A percentile compares a stretch with the other conserved stretches of the same genome.
These are phyloP conservation scores for Alternaria viburni DNA, from an alignment of 2,329 filamentous ascomycete genomes.

Conservation along the genomic window DNA sequence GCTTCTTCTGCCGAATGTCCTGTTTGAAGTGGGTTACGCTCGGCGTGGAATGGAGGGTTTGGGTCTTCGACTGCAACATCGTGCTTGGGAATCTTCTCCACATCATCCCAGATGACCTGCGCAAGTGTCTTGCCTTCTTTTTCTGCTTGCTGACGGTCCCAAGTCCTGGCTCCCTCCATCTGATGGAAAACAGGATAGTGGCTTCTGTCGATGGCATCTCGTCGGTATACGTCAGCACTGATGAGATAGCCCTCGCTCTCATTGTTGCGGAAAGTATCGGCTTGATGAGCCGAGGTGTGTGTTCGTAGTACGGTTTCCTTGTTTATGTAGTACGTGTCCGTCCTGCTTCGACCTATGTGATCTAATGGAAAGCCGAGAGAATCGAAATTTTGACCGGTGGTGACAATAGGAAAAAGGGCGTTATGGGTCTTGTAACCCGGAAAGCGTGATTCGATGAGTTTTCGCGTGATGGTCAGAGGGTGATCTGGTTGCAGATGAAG, in stretches of 20 bases:
- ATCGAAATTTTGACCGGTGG: conserved; percentile 89
- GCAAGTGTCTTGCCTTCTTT: conserved; percentile 56
- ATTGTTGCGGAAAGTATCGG: conserved; percentile 77
- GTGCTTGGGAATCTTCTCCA: conserved; percentile 75
- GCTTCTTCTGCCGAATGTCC: conserved; percentile 78
- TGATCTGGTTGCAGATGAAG: conserved; percentile 93
- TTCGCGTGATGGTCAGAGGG: conserved; percentile 86
- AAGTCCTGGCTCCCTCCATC: conserved; percentile 93
- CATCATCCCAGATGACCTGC: conserved; percentile 71
- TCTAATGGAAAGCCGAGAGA: conserved; percentile 89
- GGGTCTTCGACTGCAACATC: conserved; percentile 80
- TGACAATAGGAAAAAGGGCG: conserved; percentile 80
- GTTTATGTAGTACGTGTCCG: conserved; percentile 97
- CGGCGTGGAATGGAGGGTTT: conserved; percentile 76
- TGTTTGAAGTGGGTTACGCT: conserved; percentile 83
- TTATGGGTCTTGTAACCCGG: conserved; percentile 79
- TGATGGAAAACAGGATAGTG: conserved; percentile 99
- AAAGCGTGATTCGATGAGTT: conserved; percentile 91
- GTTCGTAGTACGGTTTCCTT: conserved; percentile 82
- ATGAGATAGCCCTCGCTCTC: conserved; percentile 83
- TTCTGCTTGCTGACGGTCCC: conserved; percentile 72
- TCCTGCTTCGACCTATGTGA: conserved; percentile 84
- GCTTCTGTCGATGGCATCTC: conserved; percentile 91
- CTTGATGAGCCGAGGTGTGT: conserved; percentile 93
- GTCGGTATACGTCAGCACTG: conserved; percentile 90